A percentile compares a stretch with the other conserved stretches of the same genome.
phyloP scores from a whole-genome alignment of 2,329 filamentous ascomycete genomes.

The Aureobasidium sp. region DNA sequence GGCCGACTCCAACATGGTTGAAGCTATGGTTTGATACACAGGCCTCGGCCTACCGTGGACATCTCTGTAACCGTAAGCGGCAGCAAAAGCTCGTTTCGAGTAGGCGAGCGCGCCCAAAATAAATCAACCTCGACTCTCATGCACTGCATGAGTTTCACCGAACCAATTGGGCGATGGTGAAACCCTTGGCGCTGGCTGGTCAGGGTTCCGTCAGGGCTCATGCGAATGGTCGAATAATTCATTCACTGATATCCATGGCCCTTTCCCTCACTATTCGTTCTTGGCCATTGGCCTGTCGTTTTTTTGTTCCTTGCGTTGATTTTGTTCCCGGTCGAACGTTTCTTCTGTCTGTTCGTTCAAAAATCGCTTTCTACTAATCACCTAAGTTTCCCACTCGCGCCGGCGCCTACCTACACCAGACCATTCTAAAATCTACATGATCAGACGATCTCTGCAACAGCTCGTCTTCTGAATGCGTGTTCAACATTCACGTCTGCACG shows the following conservation, averaged over 20 bases:
- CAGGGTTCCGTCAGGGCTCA: not conserved
- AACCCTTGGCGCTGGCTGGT: not conserved
- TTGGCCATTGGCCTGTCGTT: not conserved
- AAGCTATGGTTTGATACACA: not conserved
- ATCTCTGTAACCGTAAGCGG: not conserved
- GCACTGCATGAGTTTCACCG: not conserved
- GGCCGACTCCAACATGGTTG: not conserved
- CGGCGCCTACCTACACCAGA: not conserved
- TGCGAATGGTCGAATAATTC: not conserved
- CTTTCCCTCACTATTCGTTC: not conserved
- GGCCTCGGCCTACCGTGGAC: not conserved
- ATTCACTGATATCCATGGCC: not conserved
- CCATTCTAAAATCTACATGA: not conserved
- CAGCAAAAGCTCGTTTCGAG: not conserved
- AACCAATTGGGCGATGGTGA: not conserved
- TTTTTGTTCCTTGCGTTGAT: not conserved
- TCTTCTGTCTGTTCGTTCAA: not conserved
- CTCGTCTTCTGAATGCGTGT: not conserved
- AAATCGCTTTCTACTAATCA: not conserved
- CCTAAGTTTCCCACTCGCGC: not conserved
- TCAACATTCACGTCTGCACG: not conserved
- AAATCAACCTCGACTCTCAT: not conserved
- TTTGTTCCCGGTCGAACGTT: not conserved
- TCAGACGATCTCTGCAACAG: not conserved
- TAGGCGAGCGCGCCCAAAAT: slow-evolving; percentile 1